Base-by-base conservation (phyloP, 177 flowering plant genomes). In the Tripterygium wilfordii region DNA sequence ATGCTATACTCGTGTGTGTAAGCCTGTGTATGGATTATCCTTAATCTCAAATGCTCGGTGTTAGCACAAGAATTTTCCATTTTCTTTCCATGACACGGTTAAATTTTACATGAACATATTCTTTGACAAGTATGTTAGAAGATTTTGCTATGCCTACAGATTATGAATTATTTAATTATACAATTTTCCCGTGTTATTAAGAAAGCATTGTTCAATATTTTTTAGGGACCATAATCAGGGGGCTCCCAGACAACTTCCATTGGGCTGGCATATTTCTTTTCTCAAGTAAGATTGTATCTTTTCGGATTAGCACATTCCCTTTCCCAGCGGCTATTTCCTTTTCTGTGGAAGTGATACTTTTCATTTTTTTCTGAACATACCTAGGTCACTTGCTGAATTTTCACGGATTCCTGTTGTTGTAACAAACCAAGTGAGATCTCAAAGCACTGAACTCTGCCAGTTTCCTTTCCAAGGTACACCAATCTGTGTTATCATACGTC, bases 241-340 rank as follows among this genome's bases (percentile, higher is more conserved):
- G 39, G 60, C 60, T 45, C 53, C 55, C 10, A 64, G 71, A 55
- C 82, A 80, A 25, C 75, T 69, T 42, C 47, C 72, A 49, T 56
- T 88, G 61, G 83, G 80, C 47, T 82, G 96, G 94, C 96, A 88
- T 56, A 71, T 85, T 57, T 85, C 96, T 45, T 85, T 79, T 51
- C 60, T 88, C 16, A 88, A 85, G 96, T 88, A 53, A 67, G 39
- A 10, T n/a, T n/a, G n/a, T n/a, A n/a, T n/a, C n/a, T n/a, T n/a
- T n/a, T n/a, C n/a, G n/a, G n/a, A n/a, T n/a, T n/a, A n/a, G n/a
- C n/a, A n/a, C n/a, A n/a, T n/a, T n/a, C n/a, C n/a, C n/a, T n/a
- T n/a, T n/a, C n/a, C n/a, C n/a, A n/a, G n/a, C n/a, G n/a, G n/a
- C n/a, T n/a, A n/a, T 53, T 48, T 16, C 23, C 14, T 43, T 57